Base-by-base conservation (phyloP, 352 stramenopile species). In the Phytophthora tentaculata region DNA sequence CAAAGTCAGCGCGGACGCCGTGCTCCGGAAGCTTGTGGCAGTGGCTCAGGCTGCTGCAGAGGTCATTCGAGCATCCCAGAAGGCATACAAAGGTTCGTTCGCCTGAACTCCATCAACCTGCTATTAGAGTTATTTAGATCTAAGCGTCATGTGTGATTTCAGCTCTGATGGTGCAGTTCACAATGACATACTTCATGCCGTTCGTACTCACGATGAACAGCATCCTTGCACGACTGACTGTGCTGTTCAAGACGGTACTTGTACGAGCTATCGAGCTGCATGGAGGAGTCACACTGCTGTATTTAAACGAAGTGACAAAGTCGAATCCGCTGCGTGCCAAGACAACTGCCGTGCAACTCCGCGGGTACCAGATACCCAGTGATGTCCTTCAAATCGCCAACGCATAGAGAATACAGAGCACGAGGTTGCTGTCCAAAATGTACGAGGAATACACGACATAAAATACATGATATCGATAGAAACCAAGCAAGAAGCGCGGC, bases 171-270 rank as follows among this genome's bases (percentile, higher is more conserved):
- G 75, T 79, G 53, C 86, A 96, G 61, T 96, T 94, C 37, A 73
- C 76, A 12, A 90, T 92, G 88, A 96, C 84, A 32, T 96, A 93
- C 71, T 96, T 96, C 59, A 94, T 96, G 83, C 86, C 86, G 37
- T 94, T 96, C 52, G 77, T 77, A 19, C 71, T 96, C 19, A 83
- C 80, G 41, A 91, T 90, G 68, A 94, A 93, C 68, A 89, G 81
- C 55, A 83, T 94, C 23, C 73, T 96, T 12, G 80, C 67, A 7
- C 80, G 88, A n/a, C 39, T 96, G 5, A 77, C 60, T 3, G 59
- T 90, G 23, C 69, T 94, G 10, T 75, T 86, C 39, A 88, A 91
- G 57, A 78, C 78, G 22, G 56, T 93, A 2, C 73, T 96, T 17
- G 70, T 90, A 32, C 80, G 84, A 19, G 63, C 59, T 5, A 84